Evolutionary conservation across 768 basidiomycete genomes (phyloP).

Genomic region (Coprinellus micaceus): DNA sequence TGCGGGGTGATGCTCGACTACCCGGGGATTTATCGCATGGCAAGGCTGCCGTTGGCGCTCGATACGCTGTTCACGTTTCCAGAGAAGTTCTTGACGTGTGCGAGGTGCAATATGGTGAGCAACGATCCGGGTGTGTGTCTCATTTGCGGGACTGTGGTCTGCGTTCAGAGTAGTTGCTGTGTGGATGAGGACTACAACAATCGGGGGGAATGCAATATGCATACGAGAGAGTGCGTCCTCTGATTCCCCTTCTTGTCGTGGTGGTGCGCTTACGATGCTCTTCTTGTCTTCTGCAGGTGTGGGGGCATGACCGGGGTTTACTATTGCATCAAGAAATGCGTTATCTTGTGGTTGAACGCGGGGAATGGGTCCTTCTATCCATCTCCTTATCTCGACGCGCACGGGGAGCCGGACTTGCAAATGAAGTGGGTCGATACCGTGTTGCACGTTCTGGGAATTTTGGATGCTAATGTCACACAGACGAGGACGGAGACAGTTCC

Average conservation of each 20-base stretch:
- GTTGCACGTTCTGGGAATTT: neutral
- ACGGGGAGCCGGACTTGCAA: conserved; percentile 89
- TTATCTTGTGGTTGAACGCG: conserved; percentile 84
- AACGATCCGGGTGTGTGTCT: conserved; percentile 87
- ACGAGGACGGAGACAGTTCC: conserved; percentile 82
- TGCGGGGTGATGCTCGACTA: conserved; percentile 81
- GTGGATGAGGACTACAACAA: conserved; percentile 58
- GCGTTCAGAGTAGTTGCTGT: conserved; percentile 93
- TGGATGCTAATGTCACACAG: conserved; percentile 33
- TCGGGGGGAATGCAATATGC: conserved; percentile 92
- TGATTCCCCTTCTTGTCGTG: conserved; percentile 1
- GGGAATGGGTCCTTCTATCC: conserved; percentile 84
- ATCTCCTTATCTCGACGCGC: conserved; percentile 90
- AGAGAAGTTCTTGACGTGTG: conserved; percentile 71
- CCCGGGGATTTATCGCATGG: conserved; percentile 78
- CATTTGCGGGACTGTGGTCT: conserved; percentile 82
- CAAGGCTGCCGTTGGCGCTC: conserved; percentile 74
- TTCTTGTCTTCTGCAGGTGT: conserved; percentile 63
- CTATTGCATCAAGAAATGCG: conserved; percentile 89
- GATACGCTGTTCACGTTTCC: conserved; percentile 80
- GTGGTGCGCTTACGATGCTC: conserved; percentile 6
- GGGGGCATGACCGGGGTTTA: conserved; percentile 86
- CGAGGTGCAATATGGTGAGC: conserved; percentile 74
- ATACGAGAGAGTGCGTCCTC: conserved; percentile 81
- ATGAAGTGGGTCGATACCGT: conserved; percentile 68